Base-by-base conservation (phyloP, 106 monocot genomes). In the Platanthera zijinensis region DNA sequence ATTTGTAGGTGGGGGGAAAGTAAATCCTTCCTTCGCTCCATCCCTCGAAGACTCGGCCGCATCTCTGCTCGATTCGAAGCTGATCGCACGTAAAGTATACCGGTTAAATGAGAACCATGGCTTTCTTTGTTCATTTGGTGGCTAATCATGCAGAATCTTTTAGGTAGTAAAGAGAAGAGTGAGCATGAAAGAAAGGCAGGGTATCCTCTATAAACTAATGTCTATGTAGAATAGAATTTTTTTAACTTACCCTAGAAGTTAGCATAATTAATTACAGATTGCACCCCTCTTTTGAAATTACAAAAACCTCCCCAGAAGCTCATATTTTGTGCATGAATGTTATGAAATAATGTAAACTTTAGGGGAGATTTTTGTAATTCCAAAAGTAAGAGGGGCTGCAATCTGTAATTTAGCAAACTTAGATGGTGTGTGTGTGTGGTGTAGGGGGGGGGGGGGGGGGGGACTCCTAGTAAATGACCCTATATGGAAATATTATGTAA, bases 1-100 rank as follows among this genome's bases (percentile, higher is more conserved):
- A 86, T 28, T 86, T 86, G 13, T 86, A 86, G 2, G 86, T 86
- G 2, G 86, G 83, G 47, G 86, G 86, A 59, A 86, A 86, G 62
- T 82, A 86, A 66, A 86, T 86, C 64, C 83, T 86, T 83, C 86
- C 86, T 83, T 86, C 86, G 47, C 52, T 82, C 86, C 86, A 86
- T 9, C 86, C 86, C 57, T 80, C 69, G 63, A 86, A 86, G 46
- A 86, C 74, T 1, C 80, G 82, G 18, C 82, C 90, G 70, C 83
- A 78, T 73, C 83, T 87, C 85, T 83, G 82, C 67, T 90, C 87
- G 76, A 87, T 87, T 14, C 85, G 80, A 73, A 90, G 90, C 90
- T 90, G 84, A 70, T 77, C 32, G 52, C 30, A 25, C 57, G 77
- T 6, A 77, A 72, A 62, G 51, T 21, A 73, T 51, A 5, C 11